phyloP scores from a whole-genome alignment of 192 early-diverging fungal genomes.

The Linderina pennispora region DNA sequence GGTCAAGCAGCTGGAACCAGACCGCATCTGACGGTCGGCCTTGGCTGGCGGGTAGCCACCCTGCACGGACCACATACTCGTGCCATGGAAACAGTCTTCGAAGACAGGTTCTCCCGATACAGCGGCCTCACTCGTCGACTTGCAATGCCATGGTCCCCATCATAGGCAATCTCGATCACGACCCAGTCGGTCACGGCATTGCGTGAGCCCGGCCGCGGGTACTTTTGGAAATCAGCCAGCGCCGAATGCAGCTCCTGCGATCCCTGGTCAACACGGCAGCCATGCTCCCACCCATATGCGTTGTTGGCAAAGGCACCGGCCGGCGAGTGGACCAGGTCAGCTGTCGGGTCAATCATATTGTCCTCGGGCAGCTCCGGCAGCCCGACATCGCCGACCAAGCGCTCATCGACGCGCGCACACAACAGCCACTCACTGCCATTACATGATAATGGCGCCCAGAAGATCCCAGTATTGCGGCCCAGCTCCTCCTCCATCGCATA shows the following conservation, averaged over 20 bases:
- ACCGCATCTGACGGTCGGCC: conserved; percentile 1
- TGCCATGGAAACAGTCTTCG: conserved; percentile 7
- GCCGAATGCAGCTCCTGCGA: not conserved
- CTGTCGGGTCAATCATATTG: conserved; percentile 6
- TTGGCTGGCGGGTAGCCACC: conserved; percentile 4
- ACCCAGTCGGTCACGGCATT: conserved; percentile 7
- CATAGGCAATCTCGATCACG: conserved; percentile 4
- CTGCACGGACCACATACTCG: conserved; percentile 14
- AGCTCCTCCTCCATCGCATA: conserved; percentile 16
- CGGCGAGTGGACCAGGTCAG: not conserved
- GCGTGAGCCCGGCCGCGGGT: conserved; percentile 11
- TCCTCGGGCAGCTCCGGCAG: conserved; percentile 4
- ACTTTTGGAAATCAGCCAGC: conserved; percentile 2
- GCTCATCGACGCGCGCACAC: conserved; percentile 16
- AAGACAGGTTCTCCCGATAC: not conserved
- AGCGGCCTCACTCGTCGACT: conserved; percentile 3
- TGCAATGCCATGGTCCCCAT: not conserved
- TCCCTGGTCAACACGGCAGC: not conserved
- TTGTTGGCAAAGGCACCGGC: conserved; percentile 3
- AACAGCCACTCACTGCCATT: not conserved
- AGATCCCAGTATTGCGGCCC: conserved; percentile 5
- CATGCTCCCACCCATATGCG: conserved; percentile 2
- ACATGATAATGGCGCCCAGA: conserved; percentile 1
- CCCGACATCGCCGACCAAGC: conserved; percentile 1
- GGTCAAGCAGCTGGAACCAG: conserved; percentile 15